phyloP scores from a whole-genome alignment of 192 early-diverging fungal species.

The Phycomyces nitens region DNA sequence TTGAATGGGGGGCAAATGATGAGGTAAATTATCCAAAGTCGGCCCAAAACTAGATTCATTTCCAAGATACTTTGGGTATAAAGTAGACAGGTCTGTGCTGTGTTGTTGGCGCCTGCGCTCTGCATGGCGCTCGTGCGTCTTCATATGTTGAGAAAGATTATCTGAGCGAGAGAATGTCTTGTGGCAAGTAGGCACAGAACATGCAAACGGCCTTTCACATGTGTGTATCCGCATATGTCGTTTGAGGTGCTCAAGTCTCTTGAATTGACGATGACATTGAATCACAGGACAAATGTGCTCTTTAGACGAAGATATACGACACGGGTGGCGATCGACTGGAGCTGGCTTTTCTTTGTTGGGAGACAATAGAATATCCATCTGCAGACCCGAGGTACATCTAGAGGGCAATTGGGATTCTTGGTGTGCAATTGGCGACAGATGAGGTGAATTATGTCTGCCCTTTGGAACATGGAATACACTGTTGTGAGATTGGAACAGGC shows the following conservation, averaged over 20 bases:
- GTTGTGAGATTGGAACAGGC: neutral
- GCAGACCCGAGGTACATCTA: neutral
- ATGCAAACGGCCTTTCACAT: conserved; percentile 60
- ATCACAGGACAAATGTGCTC: conserved; percentile 23
- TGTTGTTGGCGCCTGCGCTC: conserved; percentile 19
- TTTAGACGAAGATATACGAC: conserved; percentile 5
- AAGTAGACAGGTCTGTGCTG: neutral
- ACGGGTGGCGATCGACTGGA: neutral
- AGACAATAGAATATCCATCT: neutral
- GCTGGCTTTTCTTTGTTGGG: neutral
- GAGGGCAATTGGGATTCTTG: neutral
- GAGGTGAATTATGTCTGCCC: neutral
- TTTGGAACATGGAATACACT: neutral
- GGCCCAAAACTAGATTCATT: neutral
- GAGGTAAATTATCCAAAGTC: neutral
- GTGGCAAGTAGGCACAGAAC: conserved; percentile 48
- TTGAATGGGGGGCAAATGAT: neutral
- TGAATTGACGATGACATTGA: conserved; percentile 57
- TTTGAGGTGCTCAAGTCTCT: conserved; percentile 75
- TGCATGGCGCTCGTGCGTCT: conserved; percentile 37
- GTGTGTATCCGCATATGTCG: conserved; percentile 72
- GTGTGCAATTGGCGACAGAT: neutral
- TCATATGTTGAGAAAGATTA: conserved; percentile 60
- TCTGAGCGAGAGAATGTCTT: conserved; percentile 63
- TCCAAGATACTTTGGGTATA: neutral